Evolutionary conservation across 306 rosid species (phyloP).

Genomic region (Malus orientalis): DNA sequence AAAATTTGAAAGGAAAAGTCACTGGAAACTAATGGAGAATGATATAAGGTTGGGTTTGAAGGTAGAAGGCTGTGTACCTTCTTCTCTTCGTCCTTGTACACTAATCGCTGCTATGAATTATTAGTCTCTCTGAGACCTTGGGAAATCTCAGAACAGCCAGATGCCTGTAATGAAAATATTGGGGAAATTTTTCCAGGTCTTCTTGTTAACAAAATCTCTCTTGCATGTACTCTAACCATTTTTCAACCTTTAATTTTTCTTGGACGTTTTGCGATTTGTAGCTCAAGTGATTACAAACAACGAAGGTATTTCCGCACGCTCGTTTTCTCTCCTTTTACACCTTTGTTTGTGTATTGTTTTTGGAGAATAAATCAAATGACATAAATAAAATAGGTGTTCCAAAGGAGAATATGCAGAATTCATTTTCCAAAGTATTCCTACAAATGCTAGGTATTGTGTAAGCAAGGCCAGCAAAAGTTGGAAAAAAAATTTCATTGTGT

Average conservation of each 20-base stretch:
- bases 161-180: not conserved
- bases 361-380: not conserved
- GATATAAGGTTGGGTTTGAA: conserved; percentile 35
- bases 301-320: not conserved
- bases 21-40: conserved; percentile 19
- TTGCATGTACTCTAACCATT: not conserved
- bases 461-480: no score
- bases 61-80: conserved; percentile 25
- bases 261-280: not conserved
- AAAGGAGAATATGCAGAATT: not conserved
- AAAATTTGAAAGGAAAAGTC: conserved; percentile 23
- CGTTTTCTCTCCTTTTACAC: not conserved
- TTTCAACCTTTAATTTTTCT: not conserved
- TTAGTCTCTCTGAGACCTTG: conserved; percentile 17
- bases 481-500: no score
- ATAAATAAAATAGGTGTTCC: not conserved
- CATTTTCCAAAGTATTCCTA: no score
- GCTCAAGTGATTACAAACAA: not conserved
- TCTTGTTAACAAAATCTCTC: not conserved
- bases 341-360: no score
- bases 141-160: not conserved
- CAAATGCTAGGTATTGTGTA: no score
- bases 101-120: conserved; percentile 28
- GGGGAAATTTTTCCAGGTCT: not conserved
- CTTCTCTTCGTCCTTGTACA: conserved; percentile 33